Conservation (phyloP, 2,329 filamentous ascomycete species). For the Microdochium paspali region DNA sequence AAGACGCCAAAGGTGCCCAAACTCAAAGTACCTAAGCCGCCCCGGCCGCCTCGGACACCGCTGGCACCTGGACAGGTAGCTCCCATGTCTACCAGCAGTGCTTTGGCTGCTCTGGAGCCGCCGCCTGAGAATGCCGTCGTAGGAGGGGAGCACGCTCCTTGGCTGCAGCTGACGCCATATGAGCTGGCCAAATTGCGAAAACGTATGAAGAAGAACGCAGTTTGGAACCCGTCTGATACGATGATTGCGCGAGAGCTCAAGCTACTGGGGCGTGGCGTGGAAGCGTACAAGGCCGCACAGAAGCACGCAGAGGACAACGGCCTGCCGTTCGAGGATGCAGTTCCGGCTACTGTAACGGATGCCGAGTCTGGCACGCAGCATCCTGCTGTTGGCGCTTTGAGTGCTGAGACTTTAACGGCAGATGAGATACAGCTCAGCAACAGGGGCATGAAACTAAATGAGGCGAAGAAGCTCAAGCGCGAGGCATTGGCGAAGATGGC, state of each 20-base stretch:
- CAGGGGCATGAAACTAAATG: slow-evolving; percentile 69
- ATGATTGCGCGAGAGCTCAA: slow-evolving; percentile 78
- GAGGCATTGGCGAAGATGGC: slow-evolving; percentile 54
- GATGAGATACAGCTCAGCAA: slow-evolving; percentile 60
- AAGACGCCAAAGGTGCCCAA: slow-evolving; percentile 37
- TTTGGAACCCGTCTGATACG: slow-evolving; percentile 75
- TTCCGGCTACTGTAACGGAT: slow-evolving; percentile 33
- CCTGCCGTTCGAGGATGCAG: slow-evolving; percentile 41
- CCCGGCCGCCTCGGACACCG: slow-evolving; percentile 19
- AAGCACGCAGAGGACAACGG: slow-evolving; percentile 58
- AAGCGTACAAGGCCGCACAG: slow-evolving; percentile 52
- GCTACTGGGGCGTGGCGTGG: slow-evolving; percentile 55
- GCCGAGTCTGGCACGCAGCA: slow-evolving; percentile 40
- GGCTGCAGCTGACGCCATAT: slow-evolving; percentile 55
- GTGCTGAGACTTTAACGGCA: slow-evolving; percentile 42
- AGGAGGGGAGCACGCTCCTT: slow-evolving; percentile 52
- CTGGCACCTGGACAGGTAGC: slow-evolving; percentile 28
- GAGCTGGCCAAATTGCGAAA: slow-evolving; percentile 65
- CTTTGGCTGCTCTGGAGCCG: slow-evolving; percentile 36
- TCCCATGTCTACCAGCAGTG: slow-evolving; percentile 28
- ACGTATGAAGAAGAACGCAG: slow-evolving; percentile 85
- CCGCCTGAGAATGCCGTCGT: slow-evolving; percentile 50
- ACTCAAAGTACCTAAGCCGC: slow-evolving; percentile 22
- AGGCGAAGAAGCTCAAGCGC: slow-evolving; percentile 65
- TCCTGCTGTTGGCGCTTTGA: slow-evolving; percentile 51